Base-by-base conservation (phyloP, 768 basidiomycete species). In the Suillus bovinus region DNA sequence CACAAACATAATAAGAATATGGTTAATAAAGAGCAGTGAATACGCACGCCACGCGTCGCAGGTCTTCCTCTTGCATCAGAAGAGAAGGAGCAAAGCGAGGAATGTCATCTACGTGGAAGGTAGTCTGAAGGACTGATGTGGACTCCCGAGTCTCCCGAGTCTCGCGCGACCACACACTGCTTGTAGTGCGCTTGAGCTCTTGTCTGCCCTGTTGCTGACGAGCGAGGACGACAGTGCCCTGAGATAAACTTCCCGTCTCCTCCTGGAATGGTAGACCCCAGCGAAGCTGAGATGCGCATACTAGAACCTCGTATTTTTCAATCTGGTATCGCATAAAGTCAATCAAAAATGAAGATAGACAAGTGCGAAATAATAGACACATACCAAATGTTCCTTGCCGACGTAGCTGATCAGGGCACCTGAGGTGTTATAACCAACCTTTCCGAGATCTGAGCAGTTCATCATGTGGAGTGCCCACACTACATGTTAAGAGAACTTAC, bases 381-480 rank as follows among this genome's bases (percentile, higher is more conserved):
- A 38, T 64, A 77, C 76, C 3, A 70, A 67, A 60, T 68, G 70
- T 54, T 77, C 76, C 56, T 67, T 77, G 5, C 77, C 77, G 27
- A 72, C 72, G 59, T 65, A 77, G 29, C 70, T 67, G 22, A 79
- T 71, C 4, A 69, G 65, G 0, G 75, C 76, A 22, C 76, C 76
- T 24, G 68, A 3, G 14, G 69, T 69, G 33, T 78, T 74, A 33
- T 66, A 60, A 4, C 71, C 68, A 58, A 76, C 74, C 64, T 74
- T 77, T 6, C 76, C 76, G 17, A 79, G 65, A 38, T 77, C 77
- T 77, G 34, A 4, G 13, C 5, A 34, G 27, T 29, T 7, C 17
- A 33, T 36, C 13, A 39, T 39, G 16, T 34, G 7, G n/a, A 29
- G 36, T 33, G 24, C 14, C 7, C 13, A 29, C 9, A 17, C 16